These are phyloP conservation scores for Laburnicola sp. DNA, from an alignment of 2,329 filamentous ascomycete species.

Conservation along the genomic window DNA sequence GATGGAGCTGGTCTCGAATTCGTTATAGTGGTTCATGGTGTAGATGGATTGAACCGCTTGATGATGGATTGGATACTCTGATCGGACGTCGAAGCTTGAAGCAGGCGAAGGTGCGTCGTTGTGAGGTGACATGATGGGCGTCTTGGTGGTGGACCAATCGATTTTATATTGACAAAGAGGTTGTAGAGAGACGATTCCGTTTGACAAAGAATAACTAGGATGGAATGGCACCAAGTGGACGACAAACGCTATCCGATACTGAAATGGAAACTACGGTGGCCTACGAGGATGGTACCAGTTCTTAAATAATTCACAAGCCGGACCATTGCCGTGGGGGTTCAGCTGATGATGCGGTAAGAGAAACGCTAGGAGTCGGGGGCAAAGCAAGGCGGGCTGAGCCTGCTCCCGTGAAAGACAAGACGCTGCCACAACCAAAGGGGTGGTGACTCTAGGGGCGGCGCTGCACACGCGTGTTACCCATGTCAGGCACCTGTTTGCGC, in stretches of 20 bases:
- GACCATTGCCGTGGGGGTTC: slow-evolving; percentile 42
- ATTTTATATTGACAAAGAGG: slow-evolving; percentile 31
- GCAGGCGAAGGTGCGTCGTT: slow-evolving; percentile 44
- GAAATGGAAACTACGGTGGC: slow-evolving; percentile 35
- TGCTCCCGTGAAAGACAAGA: slow-evolving; percentile 28
- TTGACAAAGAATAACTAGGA: slow-evolving; percentile 40
- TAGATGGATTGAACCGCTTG: slow-evolving; percentile 42
- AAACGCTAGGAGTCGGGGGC: slow-evolving; percentile 34
- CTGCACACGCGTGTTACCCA: slow-evolving; percentile 32
- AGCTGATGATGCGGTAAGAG: slow-evolving; percentile 41
- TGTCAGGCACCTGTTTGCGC: slow-evolving; percentile 42
- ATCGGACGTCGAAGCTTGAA: slow-evolving; percentile 36
- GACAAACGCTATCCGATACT: slow-evolving; percentile 40
- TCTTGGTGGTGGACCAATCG: slow-evolving; percentile 15
- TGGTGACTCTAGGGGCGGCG: slow-evolving; percentile 38
- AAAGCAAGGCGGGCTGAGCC: slow-evolving; percentile 32
- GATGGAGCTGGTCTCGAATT: slow-evolving; percentile 45
- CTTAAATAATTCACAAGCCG: slow-evolving; percentile 43
- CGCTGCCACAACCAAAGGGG: slow-evolving; percentile 38
- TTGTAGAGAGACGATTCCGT: slow-evolving; percentile 28
- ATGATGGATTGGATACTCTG: slow-evolving; percentile 28
- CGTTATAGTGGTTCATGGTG: slow-evolving; percentile 40
- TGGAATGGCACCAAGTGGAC: slow-evolving; percentile 14
- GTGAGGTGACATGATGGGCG: slow-evolving; percentile 43
- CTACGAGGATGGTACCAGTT: slow-evolving; percentile 37